Percentiles rank a stretch among this genome's conserved stretches.
Evolutionary conservation across 768 basidiomycete genomes (phyloP).

Genomic region (Phaffia australis): DNA sequence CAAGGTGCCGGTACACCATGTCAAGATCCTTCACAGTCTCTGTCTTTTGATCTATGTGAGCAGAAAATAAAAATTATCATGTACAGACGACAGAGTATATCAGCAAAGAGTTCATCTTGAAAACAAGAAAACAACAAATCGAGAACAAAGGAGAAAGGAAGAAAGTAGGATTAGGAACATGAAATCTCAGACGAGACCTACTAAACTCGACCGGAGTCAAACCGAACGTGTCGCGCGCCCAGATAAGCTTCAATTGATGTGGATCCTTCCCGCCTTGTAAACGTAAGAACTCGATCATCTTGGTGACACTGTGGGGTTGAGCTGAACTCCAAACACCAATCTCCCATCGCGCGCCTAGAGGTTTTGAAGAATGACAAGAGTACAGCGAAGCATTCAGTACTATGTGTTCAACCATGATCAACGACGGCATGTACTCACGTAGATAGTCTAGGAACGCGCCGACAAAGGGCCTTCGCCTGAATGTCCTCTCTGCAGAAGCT

Average conservation of each 20-base stretch:
- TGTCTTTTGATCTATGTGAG: conserved; percentile 37
- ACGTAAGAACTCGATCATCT: conserved; percentile 15
- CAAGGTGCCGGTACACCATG: conserved; percentile 53
- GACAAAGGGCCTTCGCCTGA: conserved; percentile 24
- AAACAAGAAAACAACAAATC: no score
- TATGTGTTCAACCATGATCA: no score
- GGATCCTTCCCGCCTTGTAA: not conserved
- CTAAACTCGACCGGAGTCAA: conserved; percentile 53
- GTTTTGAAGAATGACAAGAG: no score
- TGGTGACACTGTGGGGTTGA: conserved; percentile 38
- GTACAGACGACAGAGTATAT: not conserved
- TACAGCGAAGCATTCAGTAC: no score
- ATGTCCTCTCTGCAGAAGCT: not conserved
- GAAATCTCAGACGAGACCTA: conserved; percentile 41
- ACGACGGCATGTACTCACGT: not conserved
- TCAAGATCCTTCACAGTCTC: conserved; percentile 65
- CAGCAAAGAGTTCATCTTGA: conserved; percentile 29
- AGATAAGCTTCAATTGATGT: conserved; percentile 43
- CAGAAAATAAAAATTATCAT: not conserved
- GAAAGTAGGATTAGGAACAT: not conserved
- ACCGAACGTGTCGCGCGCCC: conserved; percentile 71
- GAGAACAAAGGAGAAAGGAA: not conserved
- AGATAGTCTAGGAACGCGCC: conserved; percentile 24
- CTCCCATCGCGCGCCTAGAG: conserved; percentile 1
- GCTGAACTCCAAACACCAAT: conserved; percentile 85